Evolutionary conservation across 805 yeast genomes (phyloP).

Genomic region (Yarrowia osloensis): DNA sequence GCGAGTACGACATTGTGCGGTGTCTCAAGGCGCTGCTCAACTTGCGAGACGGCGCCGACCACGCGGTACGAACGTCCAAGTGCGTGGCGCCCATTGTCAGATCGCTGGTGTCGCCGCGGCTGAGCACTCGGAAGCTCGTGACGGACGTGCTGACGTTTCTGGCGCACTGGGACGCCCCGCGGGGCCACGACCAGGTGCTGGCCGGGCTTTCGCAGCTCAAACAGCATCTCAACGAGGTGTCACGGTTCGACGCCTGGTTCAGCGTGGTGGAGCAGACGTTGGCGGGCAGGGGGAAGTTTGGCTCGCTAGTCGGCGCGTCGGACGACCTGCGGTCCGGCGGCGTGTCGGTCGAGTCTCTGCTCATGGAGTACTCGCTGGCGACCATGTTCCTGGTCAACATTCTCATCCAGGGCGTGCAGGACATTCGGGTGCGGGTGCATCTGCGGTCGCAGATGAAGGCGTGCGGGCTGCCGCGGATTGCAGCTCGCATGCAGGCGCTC

Average conservation of each 20-base stretch:
- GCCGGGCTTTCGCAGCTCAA: slow-evolving; percentile 53
- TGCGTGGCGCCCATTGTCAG: slow-evolving; percentile 65
- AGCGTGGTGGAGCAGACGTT: slow-evolving; percentile 63
- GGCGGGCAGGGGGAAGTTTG: slow-evolving; percentile 85
- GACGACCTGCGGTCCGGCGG: slow-evolving; percentile 68
- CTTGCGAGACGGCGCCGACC: slow-evolving; percentile 60
- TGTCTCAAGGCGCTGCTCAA: slow-evolving; percentile 76
- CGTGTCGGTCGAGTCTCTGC: slow-evolving; percentile 55
- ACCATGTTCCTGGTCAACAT: slow-evolving; percentile 72
- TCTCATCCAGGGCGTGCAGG: slow-evolving; percentile 43
- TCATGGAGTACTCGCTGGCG: slow-evolving; percentile 69
- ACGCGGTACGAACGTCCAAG: slow-evolving; percentile 48
- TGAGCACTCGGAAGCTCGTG: slow-evolving; percentile 74
- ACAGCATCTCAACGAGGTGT: slow-evolving; percentile 41
- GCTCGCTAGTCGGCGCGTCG: slow-evolving; percentile 89
- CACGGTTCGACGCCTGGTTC: slow-evolving; percentile 71
- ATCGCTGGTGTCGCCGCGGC: slow-evolving; percentile 71
- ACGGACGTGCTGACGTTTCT: slow-evolving; percentile 71
- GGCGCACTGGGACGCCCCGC: slow-evolving; percentile 49
- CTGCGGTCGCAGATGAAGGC: slow-evolving; percentile 62
- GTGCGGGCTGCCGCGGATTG: slow-evolving; percentile 56
- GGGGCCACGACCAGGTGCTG: slow-evolving; percentile 59
- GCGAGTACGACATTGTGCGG: slow-evolving; percentile 73
- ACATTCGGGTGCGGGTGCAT: slow-evolving; percentile 49
- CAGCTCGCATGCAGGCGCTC: slow-evolving; percentile 54